Evolutionary conservation across 345 rosid genomes (phyloP).

Genomic region (Salix koriyanagi): DNA sequence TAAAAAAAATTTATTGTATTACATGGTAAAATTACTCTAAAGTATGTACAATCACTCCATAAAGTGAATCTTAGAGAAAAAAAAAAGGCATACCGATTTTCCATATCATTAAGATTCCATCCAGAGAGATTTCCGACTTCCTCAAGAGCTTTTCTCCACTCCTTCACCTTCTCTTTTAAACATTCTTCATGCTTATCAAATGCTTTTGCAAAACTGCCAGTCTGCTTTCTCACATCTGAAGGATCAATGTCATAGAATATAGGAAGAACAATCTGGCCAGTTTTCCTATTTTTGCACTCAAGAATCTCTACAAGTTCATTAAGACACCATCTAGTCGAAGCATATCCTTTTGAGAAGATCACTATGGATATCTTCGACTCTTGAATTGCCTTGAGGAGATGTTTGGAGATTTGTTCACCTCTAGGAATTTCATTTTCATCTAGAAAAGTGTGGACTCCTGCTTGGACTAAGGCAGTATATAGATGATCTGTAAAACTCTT

Average conservation of each 20-base stretch:
- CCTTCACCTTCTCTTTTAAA: background rate
- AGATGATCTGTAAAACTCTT: background rate
- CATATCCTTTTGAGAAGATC: background rate
- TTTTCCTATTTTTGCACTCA: background rate
- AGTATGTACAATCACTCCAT: too few species aligned
- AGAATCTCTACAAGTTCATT: background rate
- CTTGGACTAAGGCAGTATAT: background rate
- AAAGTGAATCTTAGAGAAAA: too few species aligned
- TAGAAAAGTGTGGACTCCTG: background rate
- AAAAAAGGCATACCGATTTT: too few species aligned
- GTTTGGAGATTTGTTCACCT: background rate
- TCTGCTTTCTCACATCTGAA: background rate
- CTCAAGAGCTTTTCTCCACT: too few species aligned
- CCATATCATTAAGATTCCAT: too few species aligned
- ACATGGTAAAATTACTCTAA: too few species aligned
- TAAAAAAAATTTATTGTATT: too few species aligned
- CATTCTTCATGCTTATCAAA: background rate
- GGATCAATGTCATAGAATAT: slow-evolving; percentile 1
- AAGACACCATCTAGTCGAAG: background rate
- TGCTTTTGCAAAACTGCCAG: background rate
- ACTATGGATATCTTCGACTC: background rate
- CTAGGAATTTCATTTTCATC: background rate
- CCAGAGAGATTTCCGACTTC: too few species aligned
- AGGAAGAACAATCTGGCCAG: background rate
- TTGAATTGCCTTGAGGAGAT: background rate